A percentile compares a stretch with the other conserved stretches of the same genome.
phyloP scores from a whole-genome alignment of 208 protist genomes.

The Polymyxa betae region DNA sequence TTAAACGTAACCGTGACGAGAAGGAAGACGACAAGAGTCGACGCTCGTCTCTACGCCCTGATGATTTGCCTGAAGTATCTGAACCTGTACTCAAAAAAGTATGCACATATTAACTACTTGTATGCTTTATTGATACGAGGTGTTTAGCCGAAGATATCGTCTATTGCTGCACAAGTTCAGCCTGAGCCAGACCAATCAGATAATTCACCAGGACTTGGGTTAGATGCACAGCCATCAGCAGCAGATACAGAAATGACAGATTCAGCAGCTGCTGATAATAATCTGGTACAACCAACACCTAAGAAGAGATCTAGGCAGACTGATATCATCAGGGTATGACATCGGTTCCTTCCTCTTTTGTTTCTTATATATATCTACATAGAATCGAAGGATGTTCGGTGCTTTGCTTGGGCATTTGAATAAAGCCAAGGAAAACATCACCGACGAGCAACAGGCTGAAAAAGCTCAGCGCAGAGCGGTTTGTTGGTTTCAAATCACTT shows the following conservation, averaged over 20 bases:
- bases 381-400: background rate
- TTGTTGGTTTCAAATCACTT: too few relatives aligned
- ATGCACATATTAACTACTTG: background rate
- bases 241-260: background rate
- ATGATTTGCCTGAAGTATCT: background rate
- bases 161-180: background rate
- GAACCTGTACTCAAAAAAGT: background rate
- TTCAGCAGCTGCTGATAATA: background rate
- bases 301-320: background rate
- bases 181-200: background rate
- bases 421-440: constrained; percentile 2
- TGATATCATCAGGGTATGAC: background rate
- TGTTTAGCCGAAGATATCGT: background rate
- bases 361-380: too few relatives aligned
- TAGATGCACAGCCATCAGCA: background rate
- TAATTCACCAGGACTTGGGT: background rate
- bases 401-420: background rate
- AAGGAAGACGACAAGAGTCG: too few relatives aligned
- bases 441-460: constrained; percentile 5
- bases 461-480: background rate
- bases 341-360: too few relatives aligned
- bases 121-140: background rate
- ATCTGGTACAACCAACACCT: background rate
- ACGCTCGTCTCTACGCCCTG: too few relatives aligned
- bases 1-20: background rate